These are phyloP conservation scores for Sequoiadendron giganteum DNA, from an alignment of 75 land plant species.

Conservation along the genomic window DNA sequence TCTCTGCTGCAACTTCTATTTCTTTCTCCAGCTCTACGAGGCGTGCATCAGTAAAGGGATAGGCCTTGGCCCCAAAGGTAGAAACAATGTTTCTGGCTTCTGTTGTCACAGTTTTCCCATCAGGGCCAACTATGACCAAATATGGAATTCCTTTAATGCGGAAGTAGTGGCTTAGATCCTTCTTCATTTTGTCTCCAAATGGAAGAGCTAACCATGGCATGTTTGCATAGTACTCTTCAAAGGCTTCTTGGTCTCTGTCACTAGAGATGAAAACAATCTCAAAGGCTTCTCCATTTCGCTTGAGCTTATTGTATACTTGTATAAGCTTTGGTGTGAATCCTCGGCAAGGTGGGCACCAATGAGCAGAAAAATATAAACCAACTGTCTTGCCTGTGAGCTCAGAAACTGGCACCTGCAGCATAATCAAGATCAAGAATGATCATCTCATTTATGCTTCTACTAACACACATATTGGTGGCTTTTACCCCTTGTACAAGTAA, in stretches of 20 bases:
- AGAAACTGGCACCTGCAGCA: constrained; percentile 43
- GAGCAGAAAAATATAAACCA: constrained; percentile 69
- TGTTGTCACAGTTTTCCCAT: constrained; percentile 38
- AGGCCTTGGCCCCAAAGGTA: constrained; percentile 28
- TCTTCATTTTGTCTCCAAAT: constrained; percentile 28
- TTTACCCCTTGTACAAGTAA: background rate
- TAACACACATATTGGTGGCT: background rate
- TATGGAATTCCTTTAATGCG: constrained; percentile 24
- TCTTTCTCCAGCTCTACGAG: constrained; percentile 19
- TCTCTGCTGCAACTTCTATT: constrained; percentile 19
- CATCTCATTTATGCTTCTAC: background rate
- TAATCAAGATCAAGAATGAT: background rate
- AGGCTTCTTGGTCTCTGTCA: constrained; percentile 35
- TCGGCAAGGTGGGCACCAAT: constrained; percentile 71
- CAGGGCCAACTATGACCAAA: constrained; percentile 38
- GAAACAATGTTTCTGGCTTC: constrained; percentile 24
- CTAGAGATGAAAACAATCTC: constrained; percentile 45
- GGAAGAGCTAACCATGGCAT: constrained; percentile 65
- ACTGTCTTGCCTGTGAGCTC: constrained; percentile 62
- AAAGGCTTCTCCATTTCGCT: constrained; percentile 9
- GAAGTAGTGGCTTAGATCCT: constrained; percentile 31
- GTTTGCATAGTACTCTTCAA: constrained; percentile 10
- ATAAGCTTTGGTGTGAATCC: background rate
- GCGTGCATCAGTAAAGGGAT: constrained; percentile 37
- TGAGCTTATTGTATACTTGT: constrained; percentile 26